Conservation (phyloP, 2,329 filamentous ascomycete genomes). For the Teratosphaeria nubilosa region DNA sequence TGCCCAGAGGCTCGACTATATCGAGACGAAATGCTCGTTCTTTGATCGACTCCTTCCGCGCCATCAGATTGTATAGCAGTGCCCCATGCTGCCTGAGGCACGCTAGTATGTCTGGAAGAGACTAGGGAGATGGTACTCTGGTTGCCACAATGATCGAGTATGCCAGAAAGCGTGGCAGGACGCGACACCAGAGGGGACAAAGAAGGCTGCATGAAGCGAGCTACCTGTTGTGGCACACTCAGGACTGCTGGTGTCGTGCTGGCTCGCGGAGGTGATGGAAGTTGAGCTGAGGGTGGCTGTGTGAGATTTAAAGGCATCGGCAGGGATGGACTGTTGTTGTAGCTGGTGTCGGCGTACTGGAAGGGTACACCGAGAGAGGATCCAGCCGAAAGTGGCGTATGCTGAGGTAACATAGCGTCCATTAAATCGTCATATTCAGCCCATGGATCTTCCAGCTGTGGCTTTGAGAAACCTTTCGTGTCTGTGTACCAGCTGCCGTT, state of each 20-base stretch:
- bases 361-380: slow-evolving; percentile 43
- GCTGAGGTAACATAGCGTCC: slow-evolving; percentile 52
- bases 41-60: slow-evolving; percentile 2
- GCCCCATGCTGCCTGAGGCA: slow-evolving; percentile 4
- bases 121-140: slow-evolving; percentile 26
- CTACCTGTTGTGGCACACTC: slow-evolving; percentile 21
- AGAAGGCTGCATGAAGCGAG: slow-evolving; percentile 20
- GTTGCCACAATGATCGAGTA: slow-evolving; percentile 42
- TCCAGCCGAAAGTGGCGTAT: slow-evolving; percentile 40
- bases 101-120: slow-evolving; percentile 6
- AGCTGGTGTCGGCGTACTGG: slow-evolving; percentile 49
- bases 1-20: slow-evolving; percentile 20
- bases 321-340: slow-evolving; percentile 7
- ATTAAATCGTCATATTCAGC: slow-evolving; percentile 87
- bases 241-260: slow-evolving; percentile 8
- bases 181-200: slow-evolving; percentile 31
- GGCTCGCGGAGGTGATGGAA: slow-evolving; percentile 8
- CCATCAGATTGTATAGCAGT: slow-evolving; percentile 1
- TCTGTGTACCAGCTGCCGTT: slow-evolving; percentile 38
- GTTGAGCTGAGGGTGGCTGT: slow-evolving; percentile 3
- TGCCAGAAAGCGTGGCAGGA: slow-evolving; percentile 42
- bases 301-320: slow-evolving; percentile 4
- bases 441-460: slow-evolving; percentile 76
- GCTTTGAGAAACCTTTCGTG: not conserved
- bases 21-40: slow-evolving; percentile 14